Percentiles rank a stretch among this genome's conserved stretches.
Conservation (phyloP, 108 stramenopile species). For the Stephanodiscus minutulus region DNA sequence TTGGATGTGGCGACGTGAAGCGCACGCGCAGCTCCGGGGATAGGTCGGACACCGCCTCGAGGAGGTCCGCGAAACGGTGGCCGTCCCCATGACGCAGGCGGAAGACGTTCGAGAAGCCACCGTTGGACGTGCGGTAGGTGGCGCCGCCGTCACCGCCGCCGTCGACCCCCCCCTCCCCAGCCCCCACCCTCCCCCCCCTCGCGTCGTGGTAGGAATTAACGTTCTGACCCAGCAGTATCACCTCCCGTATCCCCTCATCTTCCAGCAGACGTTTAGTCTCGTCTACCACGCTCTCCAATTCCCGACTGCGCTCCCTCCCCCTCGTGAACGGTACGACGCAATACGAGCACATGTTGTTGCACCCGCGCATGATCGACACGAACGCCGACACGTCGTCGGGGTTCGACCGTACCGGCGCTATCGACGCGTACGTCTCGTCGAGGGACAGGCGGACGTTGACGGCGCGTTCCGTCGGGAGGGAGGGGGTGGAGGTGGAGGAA, state of each 20-base stretch:
- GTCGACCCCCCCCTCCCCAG: not conserved
- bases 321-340: conserved; percentile 99
- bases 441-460: conserved; percentile 91
- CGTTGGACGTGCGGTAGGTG: conserved; percentile 73
- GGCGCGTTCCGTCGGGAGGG: conserved; percentile 50
- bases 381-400: conserved; percentile 78
- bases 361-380: conserved; percentile 96
- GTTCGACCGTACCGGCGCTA: conserved; percentile 82
- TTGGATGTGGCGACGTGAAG: conserved; percentile 98
- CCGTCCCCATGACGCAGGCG: conserved; percentile 79
- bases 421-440: conserved; percentile 98
- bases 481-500: not conserved
- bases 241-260: conserved; percentile 89
- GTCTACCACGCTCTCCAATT: conserved; percentile 84
- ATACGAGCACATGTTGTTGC: conserved; percentile 97
- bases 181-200: conserved; percentile 36
- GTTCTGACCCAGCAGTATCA: conserved; percentile 96
- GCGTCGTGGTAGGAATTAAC: conserved; percentile 98
- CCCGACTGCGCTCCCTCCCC: conserved; percentile 91
- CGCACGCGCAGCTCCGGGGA: conserved; percentile 94
- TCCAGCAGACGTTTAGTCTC: conserved; percentile 75
- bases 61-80: conserved; percentile 93
- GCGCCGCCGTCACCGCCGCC: conserved; percentile 2
- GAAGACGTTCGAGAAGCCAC: conserved; percentile 87
- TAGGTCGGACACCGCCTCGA: conserved; percentile 79